Evolutionary conservation across 1,284 basidiomycete genomes (phyloP).

Genomic region (Rhodotorula sp.): DNA sequence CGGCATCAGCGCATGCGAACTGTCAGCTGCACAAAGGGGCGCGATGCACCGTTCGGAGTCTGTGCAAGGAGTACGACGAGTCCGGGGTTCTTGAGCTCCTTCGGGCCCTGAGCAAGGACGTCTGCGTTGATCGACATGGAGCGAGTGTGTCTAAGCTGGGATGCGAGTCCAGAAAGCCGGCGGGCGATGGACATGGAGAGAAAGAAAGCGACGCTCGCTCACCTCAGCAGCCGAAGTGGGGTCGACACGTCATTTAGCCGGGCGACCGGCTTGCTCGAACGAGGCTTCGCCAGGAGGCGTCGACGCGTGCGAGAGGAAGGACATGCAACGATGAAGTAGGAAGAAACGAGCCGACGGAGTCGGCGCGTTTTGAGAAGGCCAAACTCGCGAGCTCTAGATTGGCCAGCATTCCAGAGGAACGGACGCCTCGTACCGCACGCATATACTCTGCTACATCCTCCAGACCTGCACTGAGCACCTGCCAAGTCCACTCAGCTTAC

Average conservation of each 20-base stretch:
- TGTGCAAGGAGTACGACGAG: conserved; percentile 19
- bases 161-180: not conserved
- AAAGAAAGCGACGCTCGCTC: too few species aligned
- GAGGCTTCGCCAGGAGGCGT: not conserved
- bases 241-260: not conserved
- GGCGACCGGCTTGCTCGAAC: too few species aligned
- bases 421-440: too few species aligned
- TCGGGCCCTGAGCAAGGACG: conserved; percentile 17
- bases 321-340: fast-evolving
- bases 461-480: not conserved
- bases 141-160: not conserved
- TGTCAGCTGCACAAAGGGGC: not conserved
- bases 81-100: conserved; percentile 15
- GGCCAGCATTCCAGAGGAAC: not conserved
- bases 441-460: not conserved
- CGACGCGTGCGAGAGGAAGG: not conserved
- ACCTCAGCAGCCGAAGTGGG: not conserved
- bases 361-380: not conserved
- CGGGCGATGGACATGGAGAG: not conserved
- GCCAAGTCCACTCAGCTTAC: not conserved
- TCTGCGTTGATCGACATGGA: conserved; percentile 6
- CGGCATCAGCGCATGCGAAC: too few species aligned
- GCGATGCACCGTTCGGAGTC: conserved; percentile 2
- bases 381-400: not conserved
- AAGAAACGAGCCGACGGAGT: not conserved